Base-by-base conservation (phyloP, 2,329 filamentous ascomycete genomes). In the Sporothrix sp. region DNA sequence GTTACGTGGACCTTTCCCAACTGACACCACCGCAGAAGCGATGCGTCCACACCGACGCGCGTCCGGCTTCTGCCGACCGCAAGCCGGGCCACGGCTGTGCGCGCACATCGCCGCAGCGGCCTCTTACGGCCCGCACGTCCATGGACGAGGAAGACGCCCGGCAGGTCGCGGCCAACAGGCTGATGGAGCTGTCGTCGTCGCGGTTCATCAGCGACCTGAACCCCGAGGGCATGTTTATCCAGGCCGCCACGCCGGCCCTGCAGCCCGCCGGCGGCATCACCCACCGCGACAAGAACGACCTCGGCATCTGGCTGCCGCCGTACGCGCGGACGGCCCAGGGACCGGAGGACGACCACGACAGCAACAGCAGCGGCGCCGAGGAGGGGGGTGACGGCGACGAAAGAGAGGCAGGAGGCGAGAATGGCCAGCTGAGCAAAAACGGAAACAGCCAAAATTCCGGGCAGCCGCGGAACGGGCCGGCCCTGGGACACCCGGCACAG, bases 141-240 rank as follows among this genome's bases (percentile, higher is more conserved):
- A 39, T 21, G 10, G 44, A 38, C 40, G 55, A 54, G n/a, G 62
- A 52, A 25, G 51, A 54, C 39, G 55, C 55, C 18, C 57, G 53
- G 2, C 56, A 61, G 10, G 53, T 58, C 2, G 63, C 61, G 6
- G 59, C 61, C 13, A 60, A 61, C 5, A 59, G 57, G 27, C 51
- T 59, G 11, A 60, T 64, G 23, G 58, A 62, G 51, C 59, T 64
- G 5, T 59, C 62, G 7, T 64, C 68, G 1, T 64, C 68, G 1
- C 72, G 77, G 7, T 81, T 79, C 50, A 72, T 81, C 33, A 76
- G 77, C 16, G 77, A 81, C 57, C 58, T 79, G 25, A 81, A 78
- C 56, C 78, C 78, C 2, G 78, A 81, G 59, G 73, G 73, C 52
- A 74, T 81, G 60, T 77, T 82, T 51, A 68, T 78, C 57, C 74